Evolutionary conservation across 1,284 basidiomycete species (phyloP), one percentile per base, ranked within the genome.

Genomic region (Tremellales sp.): DNA sequence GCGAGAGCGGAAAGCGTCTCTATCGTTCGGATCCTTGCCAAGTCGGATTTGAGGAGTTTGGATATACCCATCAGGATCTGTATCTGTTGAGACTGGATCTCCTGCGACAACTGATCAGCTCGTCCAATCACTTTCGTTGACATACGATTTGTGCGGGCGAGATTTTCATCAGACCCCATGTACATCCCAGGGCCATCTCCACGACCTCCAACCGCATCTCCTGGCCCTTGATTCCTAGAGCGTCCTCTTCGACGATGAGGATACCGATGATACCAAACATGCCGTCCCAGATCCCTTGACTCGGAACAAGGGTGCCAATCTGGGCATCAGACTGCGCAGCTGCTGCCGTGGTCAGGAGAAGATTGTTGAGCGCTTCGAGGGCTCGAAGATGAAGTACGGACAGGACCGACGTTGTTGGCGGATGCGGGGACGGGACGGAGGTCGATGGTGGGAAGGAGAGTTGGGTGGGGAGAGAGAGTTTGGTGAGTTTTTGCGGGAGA

Each of bases 361-460:
- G 77, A 69, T 97, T 95, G 67, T 90, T 93, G 47, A 95, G 78
- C 58, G 89, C 91, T 69, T 94, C 90, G 40, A 93, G 77, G 6
- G 90, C 87, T 51, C 84, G 78, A 41, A 89, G 77, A 65, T 94
- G 90, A 37, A 94, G 81, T 1, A 83, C 80, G 51, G 84, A 80
- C 31, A 94, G 79, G 6, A 78, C 83, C 9, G 88, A 87, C 0
- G 89, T 92, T 12, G 84, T 90, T 2, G 88, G 89, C 35, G 87
- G 86, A 65, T 92, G 87, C 13, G 78, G 74, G 0, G 86, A 87
- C 5, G 79, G 78, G n/a, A 46, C 45, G 27, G 78, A 66, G 18
- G 79, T 77, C 10, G 81, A 72, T 0, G 87, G 85, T n/a, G 85
- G 80, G 73, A 90, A 92, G 4, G 88, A 92, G 24, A 90, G 77